Conservation (phyloP, 331 rosid genomes). For the Acacia pycnantha region DNA sequence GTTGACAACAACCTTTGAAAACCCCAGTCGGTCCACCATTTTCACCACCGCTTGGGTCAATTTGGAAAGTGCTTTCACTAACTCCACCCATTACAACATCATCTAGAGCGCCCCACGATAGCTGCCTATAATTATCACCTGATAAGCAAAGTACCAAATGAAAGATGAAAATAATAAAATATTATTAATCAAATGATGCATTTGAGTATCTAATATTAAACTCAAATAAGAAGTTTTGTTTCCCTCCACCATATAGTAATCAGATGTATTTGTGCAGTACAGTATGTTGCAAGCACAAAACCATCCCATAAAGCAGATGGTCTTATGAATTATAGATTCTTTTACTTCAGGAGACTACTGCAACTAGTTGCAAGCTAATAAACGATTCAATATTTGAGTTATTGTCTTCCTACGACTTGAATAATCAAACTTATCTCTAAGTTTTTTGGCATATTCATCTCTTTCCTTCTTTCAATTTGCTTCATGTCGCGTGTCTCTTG, state of each 20-base stretch:
- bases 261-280: background rate
- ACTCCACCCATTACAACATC: conserved; percentile 99
- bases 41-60: conserved; percentile 78
- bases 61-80: conserved; percentile 81
- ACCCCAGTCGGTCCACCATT: conserved; percentile 75
- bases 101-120: conserved; percentile 91
- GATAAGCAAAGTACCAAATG: conserved; percentile 23
- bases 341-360: background rate
- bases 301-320: background rate
- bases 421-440: conserved; percentile 14
- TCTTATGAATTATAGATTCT: background rate
- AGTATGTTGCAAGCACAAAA: conserved; percentile 18
- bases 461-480: background rate
- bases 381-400: background rate
- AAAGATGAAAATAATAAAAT: background rate
- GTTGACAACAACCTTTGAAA: conserved; percentile 64
- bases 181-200: background rate
- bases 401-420: conserved; percentile 16
- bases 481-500: background rate
- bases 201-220: background rate
- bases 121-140: conserved; percentile 57
- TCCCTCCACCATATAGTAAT: conserved; percentile 15
- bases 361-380: background rate
- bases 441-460: background rate
- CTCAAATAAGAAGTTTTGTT: background rate